Base-by-base conservation (phyloP, 352 stramenopile genomes). In the Phytophthora kernoviae region DNA sequence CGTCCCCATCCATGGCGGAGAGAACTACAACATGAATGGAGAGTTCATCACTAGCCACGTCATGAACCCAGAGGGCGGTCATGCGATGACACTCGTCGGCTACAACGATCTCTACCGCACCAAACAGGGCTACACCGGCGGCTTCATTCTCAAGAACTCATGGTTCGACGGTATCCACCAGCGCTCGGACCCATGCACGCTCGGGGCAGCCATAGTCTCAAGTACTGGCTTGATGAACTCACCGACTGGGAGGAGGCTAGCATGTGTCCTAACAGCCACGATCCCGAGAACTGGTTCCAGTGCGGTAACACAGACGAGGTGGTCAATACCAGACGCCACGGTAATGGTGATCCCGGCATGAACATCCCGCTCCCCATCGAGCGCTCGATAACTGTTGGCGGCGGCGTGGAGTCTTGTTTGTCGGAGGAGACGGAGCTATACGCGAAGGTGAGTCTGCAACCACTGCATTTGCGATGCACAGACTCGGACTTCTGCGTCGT, bases 91-190 rank as follows among this genome's bases (percentile, higher is more conserved):
- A 37, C 59, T 90, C 15, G 76, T 84, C 11, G 81, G 78, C 17
- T 90, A 84, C 66, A 88, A 88, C 52, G 81, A 90, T 30, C 51
- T 84, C 18, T 89, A 75, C 58, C 78, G 70, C 22, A 85, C 72
- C 15, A 76, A 79, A 32, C 75, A 88, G 40, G 79, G 81, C 54
- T 84, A 71, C 58, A 88, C 75, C 0, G 81, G 79, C 30, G 79
- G 79, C 37, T 88, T 84, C 54, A 87, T 91, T 47, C 68, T 91
- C 33, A 91, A 91, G 68, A 91, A 91, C 70, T 91, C 81, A 56
- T 91, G 81, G 79, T 82, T 70, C 42, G 79, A 91, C 39, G 75
- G 79, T 27, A 80, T 87, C 21, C 73, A 87, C 56, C 81, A 0
- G 55, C 62, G 20, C 77, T 91, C 15, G 81, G 81, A 20, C 79